Conservation (phyloP, 352 stramenopile genomes). For the Pythium diclinum region DNA sequence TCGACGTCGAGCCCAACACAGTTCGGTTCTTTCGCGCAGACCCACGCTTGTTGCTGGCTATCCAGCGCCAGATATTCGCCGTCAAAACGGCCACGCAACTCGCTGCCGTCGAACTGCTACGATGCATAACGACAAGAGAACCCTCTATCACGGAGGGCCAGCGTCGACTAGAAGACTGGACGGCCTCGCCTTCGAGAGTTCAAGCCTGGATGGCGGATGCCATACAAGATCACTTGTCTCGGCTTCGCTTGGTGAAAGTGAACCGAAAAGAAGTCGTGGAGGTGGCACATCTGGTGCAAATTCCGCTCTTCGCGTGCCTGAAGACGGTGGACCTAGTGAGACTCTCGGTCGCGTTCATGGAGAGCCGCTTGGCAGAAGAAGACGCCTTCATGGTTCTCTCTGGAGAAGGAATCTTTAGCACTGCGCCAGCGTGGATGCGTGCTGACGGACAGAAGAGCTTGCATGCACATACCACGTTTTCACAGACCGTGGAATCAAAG, state of each 20-base stretch:
- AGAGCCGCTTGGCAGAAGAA: slow-evolving; percentile 15
- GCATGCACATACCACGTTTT: not conserved
- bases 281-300: slow-evolving; percentile 15
- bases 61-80: slow-evolving; percentile 8
- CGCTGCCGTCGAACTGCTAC: slow-evolving; percentile 10
- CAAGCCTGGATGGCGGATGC: slow-evolving; percentile 10
- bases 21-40: slow-evolving; percentile 16
- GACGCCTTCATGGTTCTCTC: slow-evolving; percentile 18
- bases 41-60: slow-evolving; percentile 12
- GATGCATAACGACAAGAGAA: not conserved
- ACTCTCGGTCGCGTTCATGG: slow-evolving; percentile 20
- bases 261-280: slow-evolving; percentile 14
- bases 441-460: not conserved
- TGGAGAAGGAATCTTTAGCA: slow-evolving; percentile 1
- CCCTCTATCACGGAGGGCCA: not conserved
- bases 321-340: slow-evolving; percentile 18
- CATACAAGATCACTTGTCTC: not conserved
- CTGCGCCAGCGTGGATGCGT: slow-evolving; percentile 5
- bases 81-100: slow-evolving; percentile 11
- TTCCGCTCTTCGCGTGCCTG: slow-evolving; percentile 9
- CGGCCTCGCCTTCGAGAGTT: not conserved
- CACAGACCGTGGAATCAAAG: not conserved
- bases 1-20: slow-evolving; percentile 9
- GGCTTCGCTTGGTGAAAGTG: not conserved
- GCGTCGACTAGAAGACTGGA: slow-evolving; percentile 9